These are phyloP conservation scores for Monosporascus sp. DNA, from an alignment of 2,329 filamentous ascomycete species.

Conservation along the genomic window DNA sequence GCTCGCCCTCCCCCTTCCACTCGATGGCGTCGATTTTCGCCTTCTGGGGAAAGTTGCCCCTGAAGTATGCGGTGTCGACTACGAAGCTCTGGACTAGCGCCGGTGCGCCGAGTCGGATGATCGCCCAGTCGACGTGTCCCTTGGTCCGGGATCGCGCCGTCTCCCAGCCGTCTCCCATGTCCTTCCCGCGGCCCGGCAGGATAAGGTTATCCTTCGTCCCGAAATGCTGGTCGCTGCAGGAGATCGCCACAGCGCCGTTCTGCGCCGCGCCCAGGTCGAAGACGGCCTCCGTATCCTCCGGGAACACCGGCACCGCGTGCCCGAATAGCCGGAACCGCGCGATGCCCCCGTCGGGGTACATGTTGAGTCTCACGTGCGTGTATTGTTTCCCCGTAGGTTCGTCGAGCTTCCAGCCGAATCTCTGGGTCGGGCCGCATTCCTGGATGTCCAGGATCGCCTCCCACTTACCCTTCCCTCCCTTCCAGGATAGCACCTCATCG, in stretches of 20 bases:
- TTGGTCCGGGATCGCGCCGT: slow-evolving; percentile 68
- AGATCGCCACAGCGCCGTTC: slow-evolving; percentile 70
- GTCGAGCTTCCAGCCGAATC: slow-evolving; percentile 68
- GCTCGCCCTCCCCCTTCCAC: slow-evolving; percentile 50
- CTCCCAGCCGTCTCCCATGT: slow-evolving; percentile 90
- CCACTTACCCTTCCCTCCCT: slow-evolving; percentile 58
- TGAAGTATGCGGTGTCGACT: slow-evolving; percentile 77
- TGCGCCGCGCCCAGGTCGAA: slow-evolving; percentile 74
- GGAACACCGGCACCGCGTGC: slow-evolving; percentile 70
- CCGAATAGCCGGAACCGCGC: slow-evolving; percentile 75
- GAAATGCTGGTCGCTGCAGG: slow-evolving; percentile 80
- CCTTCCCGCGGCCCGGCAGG: slow-evolving; percentile 70
- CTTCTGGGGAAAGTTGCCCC: slow-evolving; percentile 78
- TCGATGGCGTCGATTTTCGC: slow-evolving; percentile 61
- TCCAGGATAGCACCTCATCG: slow-evolving; percentile 59
- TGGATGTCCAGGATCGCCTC: slow-evolving; percentile 64
- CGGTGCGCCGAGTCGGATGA: slow-evolving; percentile 65
- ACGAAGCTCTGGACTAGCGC: slow-evolving; percentile 62
- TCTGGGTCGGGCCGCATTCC: slow-evolving; percentile 67
- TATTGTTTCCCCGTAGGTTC: slow-evolving; percentile 59
- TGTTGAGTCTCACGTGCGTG: slow-evolving; percentile 74
- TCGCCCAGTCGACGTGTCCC: slow-evolving; percentile 75
- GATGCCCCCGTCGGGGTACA: slow-evolving; percentile 84
- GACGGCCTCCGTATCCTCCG: slow-evolving; percentile 56
- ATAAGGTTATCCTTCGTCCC: slow-evolving; percentile 75